Conservation (phyloP, 306 rosid species). For the Parietaria judaica region DNA sequence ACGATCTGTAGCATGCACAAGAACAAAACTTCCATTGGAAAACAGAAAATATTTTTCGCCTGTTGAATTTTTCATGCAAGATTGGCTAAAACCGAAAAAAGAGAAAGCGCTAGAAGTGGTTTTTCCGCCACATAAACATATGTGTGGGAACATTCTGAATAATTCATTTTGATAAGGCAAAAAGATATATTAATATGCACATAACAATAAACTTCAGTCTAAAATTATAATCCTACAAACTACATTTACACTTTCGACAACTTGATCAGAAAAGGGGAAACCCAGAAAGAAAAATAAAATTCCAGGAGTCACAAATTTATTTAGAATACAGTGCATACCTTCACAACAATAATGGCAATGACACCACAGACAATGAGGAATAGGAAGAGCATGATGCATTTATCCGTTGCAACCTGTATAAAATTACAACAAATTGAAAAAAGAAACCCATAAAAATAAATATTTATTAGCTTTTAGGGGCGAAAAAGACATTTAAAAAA, state of each 20-base stretch:
- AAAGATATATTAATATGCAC: no score
- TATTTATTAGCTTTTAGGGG: constrained; percentile 13
- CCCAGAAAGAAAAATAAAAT: not conserved
- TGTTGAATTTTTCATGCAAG: no score
- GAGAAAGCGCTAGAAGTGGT: no score
- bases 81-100: no score
- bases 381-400: constrained; percentile 95
- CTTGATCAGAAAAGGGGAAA: not conserved
- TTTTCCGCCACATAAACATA: no score
- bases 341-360: constrained; percentile 85
- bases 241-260: no score
- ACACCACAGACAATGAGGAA: constrained; percentile 88
- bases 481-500: not conserved
- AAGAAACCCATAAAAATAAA: not conserved
- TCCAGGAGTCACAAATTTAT: not conserved
- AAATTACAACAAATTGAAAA: not conserved
- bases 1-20: constrained; percentile 46
- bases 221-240: no score
- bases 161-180: no score
- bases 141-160: no score
- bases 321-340: constrained; percentile 42
- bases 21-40: no score
- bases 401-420: constrained; percentile 94
- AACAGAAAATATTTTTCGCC: no score
- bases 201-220: no score